Conservation (phyloP, 129 eudicot genomes). For the Tagetes patula region DNA sequence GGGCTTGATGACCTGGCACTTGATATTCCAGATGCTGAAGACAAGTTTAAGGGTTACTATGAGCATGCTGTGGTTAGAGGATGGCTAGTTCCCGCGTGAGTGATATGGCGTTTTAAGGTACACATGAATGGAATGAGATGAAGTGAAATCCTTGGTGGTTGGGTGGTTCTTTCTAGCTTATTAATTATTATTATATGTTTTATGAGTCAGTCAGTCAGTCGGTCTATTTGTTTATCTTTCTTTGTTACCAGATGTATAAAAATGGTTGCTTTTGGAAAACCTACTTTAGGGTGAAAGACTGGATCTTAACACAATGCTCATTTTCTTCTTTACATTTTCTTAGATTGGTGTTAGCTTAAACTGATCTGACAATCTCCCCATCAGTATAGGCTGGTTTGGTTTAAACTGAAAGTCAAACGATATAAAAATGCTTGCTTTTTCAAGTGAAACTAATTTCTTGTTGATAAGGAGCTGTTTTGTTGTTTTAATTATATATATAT, state of each 20-base stretch:
- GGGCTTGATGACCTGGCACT: conserved; percentile 91
- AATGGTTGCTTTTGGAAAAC: conserved; percentile 14
- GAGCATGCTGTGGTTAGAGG: conserved; percentile 64
- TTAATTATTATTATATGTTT: neutral
- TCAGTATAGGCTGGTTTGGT: too few relatives aligned
- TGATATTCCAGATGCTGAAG: conserved; percentile 79
- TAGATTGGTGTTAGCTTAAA: neutral
- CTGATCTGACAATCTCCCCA: too few relatives aligned
- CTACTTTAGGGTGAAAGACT: conserved; percentile 4
- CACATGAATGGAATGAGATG: neutral
- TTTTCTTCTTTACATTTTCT: neutral
- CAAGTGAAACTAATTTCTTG: too few relatives aligned
- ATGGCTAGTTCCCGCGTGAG: conserved; percentile 52
- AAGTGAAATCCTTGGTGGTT: conserved; percentile 31
- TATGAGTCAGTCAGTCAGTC: too few relatives aligned
- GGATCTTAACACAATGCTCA: conserved; percentile 10
- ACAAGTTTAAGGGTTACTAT: conserved; percentile 54
- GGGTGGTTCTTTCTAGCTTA: conserved; percentile 17
- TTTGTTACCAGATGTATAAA: conserved; percentile 10
- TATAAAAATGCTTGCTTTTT: too few relatives aligned
- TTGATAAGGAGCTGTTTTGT: too few relatives aligned
- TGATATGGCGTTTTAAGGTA: neutral
- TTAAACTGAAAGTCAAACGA: too few relatives aligned
- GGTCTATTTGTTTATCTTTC: conserved; percentile 30
- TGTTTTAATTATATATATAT: too few relatives aligned